phyloP scores from a whole-genome alignment of 2,329 filamentous ascomycete genomes.

The Hypocreales sp. region DNA sequence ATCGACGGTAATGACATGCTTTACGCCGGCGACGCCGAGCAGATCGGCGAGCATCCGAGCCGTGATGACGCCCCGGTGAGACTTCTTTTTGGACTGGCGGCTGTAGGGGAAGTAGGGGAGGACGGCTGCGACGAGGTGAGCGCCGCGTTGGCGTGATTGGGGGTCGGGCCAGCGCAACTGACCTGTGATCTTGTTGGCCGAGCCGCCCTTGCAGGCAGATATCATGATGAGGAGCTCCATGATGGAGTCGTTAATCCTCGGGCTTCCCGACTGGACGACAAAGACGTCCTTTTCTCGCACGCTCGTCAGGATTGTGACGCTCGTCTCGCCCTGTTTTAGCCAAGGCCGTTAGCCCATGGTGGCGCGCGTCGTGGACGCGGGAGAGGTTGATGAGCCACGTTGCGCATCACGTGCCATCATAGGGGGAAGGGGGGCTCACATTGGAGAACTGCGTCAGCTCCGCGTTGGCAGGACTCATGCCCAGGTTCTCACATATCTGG shows the following conservation, averaged over 20 bases:
- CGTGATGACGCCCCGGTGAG: conserved; percentile 88
- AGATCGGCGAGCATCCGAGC: conserved; percentile 95
- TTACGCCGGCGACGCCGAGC: conserved; percentile 81
- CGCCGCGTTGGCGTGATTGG: conserved; percentile 4
- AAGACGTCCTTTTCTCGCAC: conserved; percentile 98
- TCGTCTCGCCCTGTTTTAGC: conserved; percentile 49
- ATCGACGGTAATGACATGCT: conserved; percentile 95
- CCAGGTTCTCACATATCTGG: conserved; percentile 53
- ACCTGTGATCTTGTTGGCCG: conserved; percentile 94
- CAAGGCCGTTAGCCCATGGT: conserved; percentile 11
- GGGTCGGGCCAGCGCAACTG: conserved; percentile 15
- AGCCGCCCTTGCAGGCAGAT: conserved; percentile 93
- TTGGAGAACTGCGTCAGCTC: conserved; percentile 58
- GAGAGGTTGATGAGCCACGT: too few relatives aligned
- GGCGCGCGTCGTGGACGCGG: too few relatives aligned
- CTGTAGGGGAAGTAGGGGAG: conserved; percentile 98
- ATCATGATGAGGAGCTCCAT: conserved; percentile 99
- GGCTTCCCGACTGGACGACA: conserved; percentile 92
- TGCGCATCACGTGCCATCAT: too few relatives aligned
- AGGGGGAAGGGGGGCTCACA: conserved; percentile 40
- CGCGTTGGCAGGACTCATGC: conserved; percentile 47
- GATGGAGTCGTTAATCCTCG: conserved; percentile 93
- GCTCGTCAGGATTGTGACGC: conserved; percentile 52
- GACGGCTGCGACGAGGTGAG: conserved; percentile 40
- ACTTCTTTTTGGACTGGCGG: conserved; percentile 98